Evolutionary conservation across 2,329 filamentous ascomycete genomes (phyloP).

Genomic region (Ceratocystiopsis brevicomis): DNA sequence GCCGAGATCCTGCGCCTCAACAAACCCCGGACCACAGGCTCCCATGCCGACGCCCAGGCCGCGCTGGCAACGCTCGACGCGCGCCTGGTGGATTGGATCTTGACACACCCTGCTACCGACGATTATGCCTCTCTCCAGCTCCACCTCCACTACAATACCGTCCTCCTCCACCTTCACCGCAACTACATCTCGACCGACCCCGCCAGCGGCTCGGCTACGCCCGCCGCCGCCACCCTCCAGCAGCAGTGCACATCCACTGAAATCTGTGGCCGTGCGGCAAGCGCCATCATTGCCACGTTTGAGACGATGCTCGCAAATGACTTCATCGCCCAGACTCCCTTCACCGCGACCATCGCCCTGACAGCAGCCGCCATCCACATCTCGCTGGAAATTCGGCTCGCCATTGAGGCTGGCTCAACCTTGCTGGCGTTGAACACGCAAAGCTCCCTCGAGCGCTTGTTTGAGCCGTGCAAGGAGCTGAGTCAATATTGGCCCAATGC

Average conservation of each 20-base stretch:
- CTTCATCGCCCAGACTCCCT: constrained; percentile 2
- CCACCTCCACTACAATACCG: constrained; percentile 3
- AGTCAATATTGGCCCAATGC: constrained; percentile 5
- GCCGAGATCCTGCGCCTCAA: constrained; percentile 1
- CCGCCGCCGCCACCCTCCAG: not conserved
- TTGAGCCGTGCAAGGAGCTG: constrained; percentile 1
- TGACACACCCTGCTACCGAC: not conserved
- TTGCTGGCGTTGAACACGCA: constrained; percentile 4
- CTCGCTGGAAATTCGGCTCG: not conserved
- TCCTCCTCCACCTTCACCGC: constrained; percentile 3
- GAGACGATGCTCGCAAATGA: constrained; percentile 1
- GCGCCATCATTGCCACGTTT: constrained; percentile 2
- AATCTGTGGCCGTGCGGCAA: not conserved
- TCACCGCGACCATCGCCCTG: constrained; percentile 1
- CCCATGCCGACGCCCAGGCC: not conserved
- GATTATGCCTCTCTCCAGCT: constrained; percentile 2
- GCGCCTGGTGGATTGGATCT: constrained; percentile 4
- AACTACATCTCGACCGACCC: not conserved
- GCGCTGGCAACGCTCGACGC: not conserved
- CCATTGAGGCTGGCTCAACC: not conserved
- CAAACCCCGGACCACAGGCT: not conserved
- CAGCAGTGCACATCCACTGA: not conserved
- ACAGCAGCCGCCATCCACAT: constrained; percentile 5
- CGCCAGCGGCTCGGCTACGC: too few species aligned
- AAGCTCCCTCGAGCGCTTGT: constrained; percentile 3